A percentile compares a stretch with the other conserved stretches of the same genome.
These are phyloP conservation scores for Picea engelmannii DNA, from an alignment of 83 land plant species.

Conservation along the genomic window DNA sequence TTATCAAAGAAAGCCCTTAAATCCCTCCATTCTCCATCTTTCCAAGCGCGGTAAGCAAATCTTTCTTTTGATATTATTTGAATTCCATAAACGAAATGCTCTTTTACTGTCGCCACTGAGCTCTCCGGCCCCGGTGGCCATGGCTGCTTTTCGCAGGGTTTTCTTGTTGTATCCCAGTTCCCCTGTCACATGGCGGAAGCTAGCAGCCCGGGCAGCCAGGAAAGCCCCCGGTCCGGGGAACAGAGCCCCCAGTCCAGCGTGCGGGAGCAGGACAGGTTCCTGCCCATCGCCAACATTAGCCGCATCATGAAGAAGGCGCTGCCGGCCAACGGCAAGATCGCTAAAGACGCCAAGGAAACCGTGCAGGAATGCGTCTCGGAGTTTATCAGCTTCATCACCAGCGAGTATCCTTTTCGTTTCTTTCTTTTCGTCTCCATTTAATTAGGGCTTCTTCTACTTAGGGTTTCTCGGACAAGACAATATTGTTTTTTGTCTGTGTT, in stretches of 20 bases:
- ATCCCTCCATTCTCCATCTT: background rate
- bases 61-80: background rate
- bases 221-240: conserved; percentile 24
- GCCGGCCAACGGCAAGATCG: conserved; percentile 5
- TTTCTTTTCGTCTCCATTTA: background rate
- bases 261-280: conserved; percentile 55
- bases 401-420: conserved; percentile 20
- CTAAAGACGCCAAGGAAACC: conserved; percentile 24
- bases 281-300: conserved; percentile 51
- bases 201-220: conserved; percentile 21
- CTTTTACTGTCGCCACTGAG: background rate
- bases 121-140: background rate
- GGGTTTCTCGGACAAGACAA: background rate
- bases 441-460: background rate
- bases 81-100: background rate
- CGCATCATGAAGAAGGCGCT: conserved; percentile 18
- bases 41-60: background rate
- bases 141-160: background rate
- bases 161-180: too few species aligned
- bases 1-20: background rate
- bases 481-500: background rate
- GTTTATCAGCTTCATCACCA: conserved; percentile 8
- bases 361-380: conserved; percentile 35
- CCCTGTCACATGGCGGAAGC: conserved; percentile 17
- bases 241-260: conserved; percentile 27